A percentile compares a stretch with the other conserved stretches of the same genome.
Evolutionary conservation across 2,329 filamentous ascomycete genomes (phyloP).

Genomic region (Parasarocladium wereldwijsianum): DNA sequence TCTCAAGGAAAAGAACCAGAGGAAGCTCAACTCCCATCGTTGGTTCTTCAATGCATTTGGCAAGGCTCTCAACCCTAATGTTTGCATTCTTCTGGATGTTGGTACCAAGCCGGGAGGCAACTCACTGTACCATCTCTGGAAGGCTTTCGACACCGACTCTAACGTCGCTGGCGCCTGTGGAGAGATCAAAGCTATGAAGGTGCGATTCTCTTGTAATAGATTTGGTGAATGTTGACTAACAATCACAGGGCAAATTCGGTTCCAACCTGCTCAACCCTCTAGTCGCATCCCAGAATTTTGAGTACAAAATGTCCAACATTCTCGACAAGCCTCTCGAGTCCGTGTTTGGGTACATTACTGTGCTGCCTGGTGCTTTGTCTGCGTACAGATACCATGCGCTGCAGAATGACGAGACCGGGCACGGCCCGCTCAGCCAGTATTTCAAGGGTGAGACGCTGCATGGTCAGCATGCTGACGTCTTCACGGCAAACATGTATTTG

Average conservation of each 20-base stretch:
- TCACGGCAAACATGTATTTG: constrained; percentile 93
- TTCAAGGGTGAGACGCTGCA: constrained; percentile 98
- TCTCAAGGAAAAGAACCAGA: constrained; percentile 91
- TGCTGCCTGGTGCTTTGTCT: constrained; percentile 84
- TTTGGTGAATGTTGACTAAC: no score
- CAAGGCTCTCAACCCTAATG: constrained; percentile 79
- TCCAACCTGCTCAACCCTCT: constrained; percentile 80
- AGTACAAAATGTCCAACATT: constrained; percentile 99
- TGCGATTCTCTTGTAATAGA: no score
- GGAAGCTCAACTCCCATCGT: constrained; percentile 94
- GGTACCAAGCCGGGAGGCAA: constrained; percentile 82
- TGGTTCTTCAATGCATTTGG: constrained; percentile 99
- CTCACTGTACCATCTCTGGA: constrained; percentile 96
- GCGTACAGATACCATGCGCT: constrained; percentile 92
- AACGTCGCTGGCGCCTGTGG: constrained; percentile 94
- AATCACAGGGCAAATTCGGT: constrained; percentile 71
- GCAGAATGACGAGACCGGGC: constrained; percentile 91
- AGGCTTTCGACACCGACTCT: constrained; percentile 94
- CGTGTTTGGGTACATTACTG: constrained; percentile 96
- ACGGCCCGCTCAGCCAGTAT: constrained; percentile 91
- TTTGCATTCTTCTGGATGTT: constrained; percentile 93
- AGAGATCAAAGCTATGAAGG: constrained; percentile 95
- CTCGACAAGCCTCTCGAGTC: constrained; percentile 94
- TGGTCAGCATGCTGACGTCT: constrained; percentile 90
- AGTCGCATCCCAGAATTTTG: constrained; percentile 95